phyloP scores from a whole-genome alignment of 768 basidiomycete genomes.

The Lentinula raphanica region DNA sequence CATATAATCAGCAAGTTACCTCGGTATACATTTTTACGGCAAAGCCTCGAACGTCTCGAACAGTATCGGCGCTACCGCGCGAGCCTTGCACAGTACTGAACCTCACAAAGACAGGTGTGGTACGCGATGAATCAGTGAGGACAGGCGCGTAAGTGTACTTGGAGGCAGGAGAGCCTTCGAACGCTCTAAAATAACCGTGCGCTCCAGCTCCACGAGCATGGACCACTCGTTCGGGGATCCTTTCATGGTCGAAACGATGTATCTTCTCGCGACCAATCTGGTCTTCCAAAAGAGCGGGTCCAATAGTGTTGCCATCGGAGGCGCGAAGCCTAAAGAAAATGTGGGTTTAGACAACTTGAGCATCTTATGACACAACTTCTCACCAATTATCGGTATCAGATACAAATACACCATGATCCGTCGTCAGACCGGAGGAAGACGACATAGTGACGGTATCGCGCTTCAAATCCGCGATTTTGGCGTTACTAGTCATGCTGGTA shows the following conservation, averaged over 20 bases:
- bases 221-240: slow-evolving; percentile 70
- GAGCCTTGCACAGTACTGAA: slow-evolving; percentile 85
- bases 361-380: slow-evolving; percentile 11
- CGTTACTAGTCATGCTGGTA: slow-evolving; percentile 20
- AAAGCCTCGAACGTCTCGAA: slow-evolving; percentile 85
- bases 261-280: slow-evolving; percentile 73
- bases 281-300: slow-evolving; percentile 76
- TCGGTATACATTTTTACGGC: slow-evolving; percentile 79
- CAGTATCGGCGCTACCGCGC: slow-evolving; percentile 75
- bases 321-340: slow-evolving; percentile 49
- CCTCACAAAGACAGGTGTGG: slow-evolving; percentile 74
- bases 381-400: slow-evolving; percentile 66
- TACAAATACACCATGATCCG: slow-evolving; percentile 56
- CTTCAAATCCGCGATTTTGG: slow-evolving; percentile 31
- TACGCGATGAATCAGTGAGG: slow-evolving; percentile 65
- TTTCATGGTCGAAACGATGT: slow-evolving; percentile 79
- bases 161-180: slow-evolving; percentile 52
- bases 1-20: slow-evolving; percentile 42
- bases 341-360: neutral
- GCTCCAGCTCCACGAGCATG: slow-evolving; percentile 71
- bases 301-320: slow-evolving; percentile 40
- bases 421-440: slow-evolving; percentile 38
- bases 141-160: slow-evolving; percentile 69
- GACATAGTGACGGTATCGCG: slow-evolving; percentile 27
- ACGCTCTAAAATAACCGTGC: slow-evolving; percentile 79